phyloP scores from a whole-genome alignment of 2,329 filamentous ascomycete species.

The Pseudocercospora pini-densiflorae region DNA sequence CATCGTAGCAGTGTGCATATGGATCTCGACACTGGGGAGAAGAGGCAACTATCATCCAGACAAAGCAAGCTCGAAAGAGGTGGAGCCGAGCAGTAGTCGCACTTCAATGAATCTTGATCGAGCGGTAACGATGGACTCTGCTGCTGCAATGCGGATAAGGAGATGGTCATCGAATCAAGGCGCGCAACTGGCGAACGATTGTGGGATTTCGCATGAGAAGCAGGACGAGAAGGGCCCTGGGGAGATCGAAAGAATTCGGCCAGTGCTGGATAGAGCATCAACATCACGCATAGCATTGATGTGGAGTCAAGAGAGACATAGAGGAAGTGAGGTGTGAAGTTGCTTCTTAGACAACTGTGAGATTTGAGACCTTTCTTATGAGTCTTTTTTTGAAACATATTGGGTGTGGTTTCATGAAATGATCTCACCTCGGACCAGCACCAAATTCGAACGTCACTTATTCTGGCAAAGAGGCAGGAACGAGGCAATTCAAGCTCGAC shows the following conservation, averaged over 20 bases:
- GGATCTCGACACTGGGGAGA: slow-evolving; percentile 37
- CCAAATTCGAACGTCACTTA: no score
- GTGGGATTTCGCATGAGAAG: neutral
- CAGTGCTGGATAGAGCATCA: neutral
- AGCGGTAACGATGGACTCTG: neutral
- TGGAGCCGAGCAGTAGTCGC: neutral
- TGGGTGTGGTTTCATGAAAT: no score
- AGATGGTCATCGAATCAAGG: slow-evolving; percentile 10
- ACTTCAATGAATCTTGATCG: neutral
- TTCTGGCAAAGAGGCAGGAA: no score
- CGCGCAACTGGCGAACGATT: neutral
- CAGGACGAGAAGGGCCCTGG: neutral
- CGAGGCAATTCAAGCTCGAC: no score
- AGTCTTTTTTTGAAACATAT: no score
- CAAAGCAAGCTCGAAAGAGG: neutral
- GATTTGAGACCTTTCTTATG: no score
- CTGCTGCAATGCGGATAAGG: slow-evolving; percentile 1
- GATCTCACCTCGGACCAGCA: no score
- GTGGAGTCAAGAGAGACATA: neutral
- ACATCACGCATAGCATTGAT: neutral
- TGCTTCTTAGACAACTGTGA: no score
- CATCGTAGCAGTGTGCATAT: slow-evolving; percentile 4
- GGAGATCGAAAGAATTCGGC: neutral
- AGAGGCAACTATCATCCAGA: neutral
- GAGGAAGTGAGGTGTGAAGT: neutral